phyloP scores from a whole-genome alignment of 805 yeast species.

The Brettanomyces naardenensis region DNA sequence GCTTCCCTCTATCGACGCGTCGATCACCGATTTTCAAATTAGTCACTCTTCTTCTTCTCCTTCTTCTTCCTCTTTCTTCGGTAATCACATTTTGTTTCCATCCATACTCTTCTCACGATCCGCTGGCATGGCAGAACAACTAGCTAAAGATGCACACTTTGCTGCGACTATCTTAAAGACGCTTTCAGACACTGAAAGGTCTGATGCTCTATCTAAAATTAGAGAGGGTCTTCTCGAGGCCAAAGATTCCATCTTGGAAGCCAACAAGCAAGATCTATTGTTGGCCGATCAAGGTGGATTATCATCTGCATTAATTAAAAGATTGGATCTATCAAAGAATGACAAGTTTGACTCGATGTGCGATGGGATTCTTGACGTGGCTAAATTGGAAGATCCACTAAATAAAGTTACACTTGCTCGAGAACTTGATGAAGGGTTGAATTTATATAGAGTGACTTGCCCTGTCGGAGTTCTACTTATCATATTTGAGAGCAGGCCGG shows the following conservation, averaged over 20 bases:
- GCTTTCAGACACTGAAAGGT: slow-evolving; percentile 62
- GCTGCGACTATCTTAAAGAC: slow-evolving; percentile 84
- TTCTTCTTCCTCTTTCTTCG: background rate
- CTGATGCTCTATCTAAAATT: slow-evolving; percentile 62
- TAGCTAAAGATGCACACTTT: slow-evolving; percentile 73
- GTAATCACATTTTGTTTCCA: background rate
- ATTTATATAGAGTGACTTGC: slow-evolving; percentile 73
- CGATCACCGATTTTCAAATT: background rate
- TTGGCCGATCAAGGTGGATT: slow-evolving; percentile 56
- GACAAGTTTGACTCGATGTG: slow-evolving; percentile 92
- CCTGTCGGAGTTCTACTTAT: slow-evolving; percentile 93
- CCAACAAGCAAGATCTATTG: slow-evolving; percentile 70
- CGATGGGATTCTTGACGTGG: slow-evolving; percentile 90
- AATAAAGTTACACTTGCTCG: slow-evolving; percentile 82
- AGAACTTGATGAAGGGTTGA: slow-evolving; percentile 84
- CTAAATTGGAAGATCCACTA: slow-evolving; percentile 82
- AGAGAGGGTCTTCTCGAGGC: slow-evolving; percentile 56
- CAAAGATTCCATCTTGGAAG: slow-evolving; percentile 57
- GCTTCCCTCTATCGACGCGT: no score
- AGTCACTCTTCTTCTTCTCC: background rate
- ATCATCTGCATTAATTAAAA: slow-evolving; percentile 65
- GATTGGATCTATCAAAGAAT: slow-evolving; percentile 73
- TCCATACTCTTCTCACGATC: background rate
- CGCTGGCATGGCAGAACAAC: slow-evolving; percentile 50
- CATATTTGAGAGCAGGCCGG: slow-evolving; percentile 95